Evolutionary conservation across 2,329 filamentous ascomycete species (phyloP).

Genomic region (Rutstroemia sp.): DNA sequence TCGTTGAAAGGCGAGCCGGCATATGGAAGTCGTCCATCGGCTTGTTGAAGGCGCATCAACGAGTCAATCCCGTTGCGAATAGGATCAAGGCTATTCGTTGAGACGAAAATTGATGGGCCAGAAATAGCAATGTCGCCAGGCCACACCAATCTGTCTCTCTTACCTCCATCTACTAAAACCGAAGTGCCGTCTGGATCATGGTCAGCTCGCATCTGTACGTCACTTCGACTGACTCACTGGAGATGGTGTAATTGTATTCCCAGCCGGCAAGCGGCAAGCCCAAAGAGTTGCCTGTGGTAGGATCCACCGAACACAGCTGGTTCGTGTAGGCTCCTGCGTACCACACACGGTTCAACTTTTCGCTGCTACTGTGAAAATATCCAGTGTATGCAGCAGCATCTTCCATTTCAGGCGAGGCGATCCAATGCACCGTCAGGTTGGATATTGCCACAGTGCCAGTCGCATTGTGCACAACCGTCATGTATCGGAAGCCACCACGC

Average conservation of each 20-base stretch:
- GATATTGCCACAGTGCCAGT: slow-evolving; percentile 21
- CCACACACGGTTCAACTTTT: slow-evolving; percentile 46
- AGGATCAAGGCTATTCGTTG: slow-evolving; percentile 44
- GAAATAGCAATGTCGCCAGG: slow-evolving; percentile 54
- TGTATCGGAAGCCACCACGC: slow-evolving; percentile 45
- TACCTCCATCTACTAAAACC: slow-evolving; percentile 43
- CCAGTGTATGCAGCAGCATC: slow-evolving; percentile 40
- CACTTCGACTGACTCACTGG: neutral
- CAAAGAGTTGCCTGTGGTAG: slow-evolving; percentile 26
- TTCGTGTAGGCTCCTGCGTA: slow-evolving; percentile 40
- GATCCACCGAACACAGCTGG: slow-evolving; percentile 15
- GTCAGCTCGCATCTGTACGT: slow-evolving; percentile 24
- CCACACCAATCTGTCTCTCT: slow-evolving; percentile 53
- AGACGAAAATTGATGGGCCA: slow-evolving; percentile 45
- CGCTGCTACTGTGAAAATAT: slow-evolving; percentile 44
- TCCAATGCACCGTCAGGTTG: slow-evolving; percentile 30
- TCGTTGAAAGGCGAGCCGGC: slow-evolving; percentile 36
- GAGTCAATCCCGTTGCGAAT: slow-evolving; percentile 41
- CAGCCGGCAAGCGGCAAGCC: slow-evolving; percentile 2
- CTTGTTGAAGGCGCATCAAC: slow-evolving; percentile 18
- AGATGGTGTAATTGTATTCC: slow-evolving; percentile 4
- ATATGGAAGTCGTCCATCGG: slow-evolving; percentile 5
- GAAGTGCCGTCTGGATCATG: slow-evolving; percentile 18
- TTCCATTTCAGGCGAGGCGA: slow-evolving; percentile 31
- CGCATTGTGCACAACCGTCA: slow-evolving; percentile 37